These are phyloP conservation scores for Candida peoriensis DNA, from an alignment of 805 yeast species.

Conservation along the genomic window DNA sequence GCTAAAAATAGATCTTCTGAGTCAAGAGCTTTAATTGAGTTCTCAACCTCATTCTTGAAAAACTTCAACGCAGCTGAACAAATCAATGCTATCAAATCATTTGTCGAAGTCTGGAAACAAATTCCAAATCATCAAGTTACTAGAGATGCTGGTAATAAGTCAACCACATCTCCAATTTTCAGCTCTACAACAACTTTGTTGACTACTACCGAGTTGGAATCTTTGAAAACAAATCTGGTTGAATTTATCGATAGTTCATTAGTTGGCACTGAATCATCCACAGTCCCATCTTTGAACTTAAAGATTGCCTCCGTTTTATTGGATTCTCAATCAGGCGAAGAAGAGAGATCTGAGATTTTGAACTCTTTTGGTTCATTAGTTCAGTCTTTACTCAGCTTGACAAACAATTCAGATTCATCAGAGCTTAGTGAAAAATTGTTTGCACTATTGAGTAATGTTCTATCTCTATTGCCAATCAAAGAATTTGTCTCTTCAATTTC, in stretches of 20 bases:
- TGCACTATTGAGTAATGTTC: constrained; percentile 52
- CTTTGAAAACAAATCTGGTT: constrained; percentile 46
- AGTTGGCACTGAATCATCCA: constrained; percentile 30
- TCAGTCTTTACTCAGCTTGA: constrained; percentile 13
- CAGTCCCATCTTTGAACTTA: constrained; percentile 45
- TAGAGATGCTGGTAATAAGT: constrained; percentile 24
- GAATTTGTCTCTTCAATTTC: constrained; percentile 63
- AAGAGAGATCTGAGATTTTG: constrained; percentile 7
- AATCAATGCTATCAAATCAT: constrained; percentile 47
- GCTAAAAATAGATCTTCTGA: constrained; percentile 59
- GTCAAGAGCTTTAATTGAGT: constrained; percentile 63
- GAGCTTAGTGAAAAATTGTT: constrained; percentile 27
- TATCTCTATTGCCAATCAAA: constrained; percentile 70
- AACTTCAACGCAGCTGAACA: constrained; percentile 67
- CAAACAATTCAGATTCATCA: constrained; percentile 13
- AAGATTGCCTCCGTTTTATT: constrained; percentile 48
- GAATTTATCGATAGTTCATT: constrained; percentile 46
- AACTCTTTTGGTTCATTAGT: constrained; percentile 18
- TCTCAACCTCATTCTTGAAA: constrained; percentile 63
- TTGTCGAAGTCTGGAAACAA: constrained; percentile 43
- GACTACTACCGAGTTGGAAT: constrained; percentile 41
- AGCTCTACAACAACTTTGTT: constrained; percentile 54
- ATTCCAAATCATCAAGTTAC: constrained; percentile 32
- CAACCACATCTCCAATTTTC: constrained; percentile 54
- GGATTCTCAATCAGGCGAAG: constrained; percentile 28